Conservation (phyloP, 176 grass and related monocot species). For the Musa troglodytarum region DNA sequence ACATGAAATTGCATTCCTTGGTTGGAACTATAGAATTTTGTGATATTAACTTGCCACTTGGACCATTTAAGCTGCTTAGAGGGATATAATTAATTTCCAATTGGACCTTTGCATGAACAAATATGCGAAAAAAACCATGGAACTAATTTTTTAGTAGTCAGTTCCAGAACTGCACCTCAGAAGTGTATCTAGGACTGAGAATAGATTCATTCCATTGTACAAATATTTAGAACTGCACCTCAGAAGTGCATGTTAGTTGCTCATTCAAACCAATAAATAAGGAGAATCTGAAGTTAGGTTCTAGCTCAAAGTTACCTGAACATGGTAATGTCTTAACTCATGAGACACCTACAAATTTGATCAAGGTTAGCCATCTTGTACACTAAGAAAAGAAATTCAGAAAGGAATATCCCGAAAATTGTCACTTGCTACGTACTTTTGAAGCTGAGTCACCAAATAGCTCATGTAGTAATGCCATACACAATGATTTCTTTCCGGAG, state of each 20-base stretch:
- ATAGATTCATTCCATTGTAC: too few species aligned
- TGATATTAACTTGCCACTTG: too few species aligned
- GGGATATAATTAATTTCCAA: too few species aligned
- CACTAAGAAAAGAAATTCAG: conserved; percentile 2
- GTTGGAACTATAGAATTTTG: too few species aligned
- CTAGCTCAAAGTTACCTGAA: conserved; percentile 32
- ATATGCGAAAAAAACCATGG: neutral
- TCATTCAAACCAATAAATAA: neutral
- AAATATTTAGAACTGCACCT: neutral
- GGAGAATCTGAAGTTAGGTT: neutral
- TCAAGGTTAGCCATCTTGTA: conserved; percentile 19
- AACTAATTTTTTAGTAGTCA: too few species aligned
- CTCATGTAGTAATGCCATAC: conserved; percentile 42
- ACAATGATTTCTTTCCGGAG: conserved; percentile 65
- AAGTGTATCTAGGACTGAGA: too few species aligned
- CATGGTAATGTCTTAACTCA: conserved; percentile 51
- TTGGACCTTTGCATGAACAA: neutral
- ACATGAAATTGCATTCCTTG: too few species aligned
- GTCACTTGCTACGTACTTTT: conserved; percentile 39
- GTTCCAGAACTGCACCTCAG: neutral
- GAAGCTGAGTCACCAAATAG: conserved; percentile 56
- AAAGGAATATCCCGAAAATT: conserved; percentile 6
- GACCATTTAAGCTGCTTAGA: too few species aligned
- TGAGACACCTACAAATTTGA: conserved; percentile 48
- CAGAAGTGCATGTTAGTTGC: neutral